Conservation (phyloP, 1,284 basidiomycete species). For the Takashimella koratensis region DNA sequence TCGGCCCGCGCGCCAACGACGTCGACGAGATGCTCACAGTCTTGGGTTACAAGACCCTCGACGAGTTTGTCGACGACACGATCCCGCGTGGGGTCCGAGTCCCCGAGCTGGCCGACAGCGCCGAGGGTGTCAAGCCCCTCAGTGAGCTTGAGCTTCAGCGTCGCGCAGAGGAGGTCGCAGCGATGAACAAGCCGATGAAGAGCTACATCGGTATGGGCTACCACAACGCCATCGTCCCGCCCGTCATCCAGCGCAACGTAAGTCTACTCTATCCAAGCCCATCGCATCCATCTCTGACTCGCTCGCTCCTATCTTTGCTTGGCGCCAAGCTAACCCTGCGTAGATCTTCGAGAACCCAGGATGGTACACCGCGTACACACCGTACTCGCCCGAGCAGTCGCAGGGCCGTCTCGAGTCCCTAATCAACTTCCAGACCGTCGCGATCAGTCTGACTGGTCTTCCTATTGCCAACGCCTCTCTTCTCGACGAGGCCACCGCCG, state of each 20-base stretch:
- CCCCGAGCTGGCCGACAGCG: conserved; percentile 54
- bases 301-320: not conserved
- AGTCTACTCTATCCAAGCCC: conserved; percentile 35
- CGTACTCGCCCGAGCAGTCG: conserved; percentile 54
- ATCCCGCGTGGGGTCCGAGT: conserved; percentile 78
- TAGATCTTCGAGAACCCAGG: conserved; percentile 93
- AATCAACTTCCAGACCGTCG: conserved; percentile 96
- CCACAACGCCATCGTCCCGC: conserved; percentile 87
- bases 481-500: conserved; percentile 87
- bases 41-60: conserved; percentile 79
- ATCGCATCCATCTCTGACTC: not conserved
- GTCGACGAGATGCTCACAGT: conserved; percentile 70
- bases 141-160: conserved; percentile 82
- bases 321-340: no score
- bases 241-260: conserved; percentile 88
- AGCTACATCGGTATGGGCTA: conserved; percentile 99
- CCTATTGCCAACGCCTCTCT: conserved; percentile 93
- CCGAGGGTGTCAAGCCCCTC: conserved; percentile 59
- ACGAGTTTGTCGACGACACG: conserved; percentile 74
- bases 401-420: conserved; percentile 85
- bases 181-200: conserved; percentile 75
- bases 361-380: conserved; percentile 98
- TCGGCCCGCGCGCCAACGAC: conserved; percentile 78
- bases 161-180: conserved; percentile 71
- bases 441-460: conserved; percentile 89